These are phyloP conservation scores for Chiua virens DNA, from an alignment of 768 basidiomycete species.

Conservation along the genomic window DNA sequence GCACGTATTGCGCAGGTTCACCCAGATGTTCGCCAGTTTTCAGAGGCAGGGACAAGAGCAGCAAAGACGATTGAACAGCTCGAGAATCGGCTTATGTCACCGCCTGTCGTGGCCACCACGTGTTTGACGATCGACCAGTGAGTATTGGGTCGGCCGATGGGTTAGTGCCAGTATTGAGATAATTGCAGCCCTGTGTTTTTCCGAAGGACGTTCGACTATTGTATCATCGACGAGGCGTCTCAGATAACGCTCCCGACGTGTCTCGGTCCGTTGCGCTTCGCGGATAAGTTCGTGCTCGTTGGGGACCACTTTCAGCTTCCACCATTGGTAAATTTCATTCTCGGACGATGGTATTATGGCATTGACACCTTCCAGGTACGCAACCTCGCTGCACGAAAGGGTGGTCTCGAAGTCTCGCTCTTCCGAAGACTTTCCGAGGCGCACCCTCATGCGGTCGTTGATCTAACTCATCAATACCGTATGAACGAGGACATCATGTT, in stretches of 20 bases:
- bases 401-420: slow-evolving; percentile 85
- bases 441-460: slow-evolving; percentile 82
- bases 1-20: slow-evolving; percentile 58
- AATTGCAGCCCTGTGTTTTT: slow-evolving; percentile 73
- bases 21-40: slow-evolving; percentile 72
- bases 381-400: slow-evolving; percentile 73
- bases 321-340: slow-evolving; percentile 63
- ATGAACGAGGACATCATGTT: slow-evolving; percentile 98
- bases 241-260: slow-evolving; percentile 97
- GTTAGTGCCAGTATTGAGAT: slow-evolving; percentile 5
- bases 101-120: slow-evolving; percentile 95
- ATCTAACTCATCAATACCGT: slow-evolving; percentile 87
- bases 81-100: slow-evolving; percentile 79
- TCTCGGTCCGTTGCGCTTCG: slow-evolving; percentile 87
- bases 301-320: slow-evolving; percentile 98
- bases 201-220: slow-evolving; percentile 87
- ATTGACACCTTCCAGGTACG: slow-evolving; percentile 59
- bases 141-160: slow-evolving; percentile 29
- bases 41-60: slow-evolving; percentile 53
- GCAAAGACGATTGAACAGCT: slow-evolving; percentile 78
- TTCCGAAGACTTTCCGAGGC: slow-evolving; percentile 88
- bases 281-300: slow-evolving; percentile 89
- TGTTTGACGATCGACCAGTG: slow-evolving; percentile 94
- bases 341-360: neutral
- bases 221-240: slow-evolving; percentile 97